phyloP scores from a whole-genome alignment of 768 basidiomycete genomes.

The Termitomyces sp. region DNA sequence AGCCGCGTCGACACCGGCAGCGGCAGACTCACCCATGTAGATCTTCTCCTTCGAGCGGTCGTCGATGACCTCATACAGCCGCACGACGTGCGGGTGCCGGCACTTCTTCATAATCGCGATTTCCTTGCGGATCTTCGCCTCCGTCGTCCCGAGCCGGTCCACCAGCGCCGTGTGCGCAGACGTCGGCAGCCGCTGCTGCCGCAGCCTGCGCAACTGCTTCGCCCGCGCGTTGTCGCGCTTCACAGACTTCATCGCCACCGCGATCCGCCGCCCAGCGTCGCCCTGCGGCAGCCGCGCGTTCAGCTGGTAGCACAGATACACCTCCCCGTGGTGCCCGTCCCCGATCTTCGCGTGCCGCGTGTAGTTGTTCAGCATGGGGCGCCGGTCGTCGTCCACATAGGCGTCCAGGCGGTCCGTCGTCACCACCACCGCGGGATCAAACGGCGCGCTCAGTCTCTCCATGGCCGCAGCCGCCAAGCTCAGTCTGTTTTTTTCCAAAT shows the following conservation, averaged over 20 bases:
- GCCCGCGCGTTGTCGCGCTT: constrained; percentile 67
- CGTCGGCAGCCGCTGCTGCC: constrained; percentile 33
- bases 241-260: constrained; percentile 70
- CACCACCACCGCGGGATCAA: constrained; percentile 41
- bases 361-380: constrained; percentile 80
- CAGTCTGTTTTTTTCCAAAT: constrained; percentile 18
- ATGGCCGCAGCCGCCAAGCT: neutral
- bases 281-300: constrained; percentile 37
- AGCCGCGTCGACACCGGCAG: neutral
- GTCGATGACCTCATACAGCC: constrained; percentile 91
- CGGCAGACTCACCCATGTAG: constrained; percentile 67
- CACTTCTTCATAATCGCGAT: constrained; percentile 99
- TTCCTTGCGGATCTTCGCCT: constrained; percentile 85
- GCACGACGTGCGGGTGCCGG: constrained; percentile 83
- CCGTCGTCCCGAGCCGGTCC: constrained; percentile 65
- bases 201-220: constrained; percentile 31
- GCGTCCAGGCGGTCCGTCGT: constrained; percentile 42
- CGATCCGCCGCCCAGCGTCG: constrained; percentile 38
- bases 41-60: constrained; percentile 84
- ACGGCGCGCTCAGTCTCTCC: constrained; percentile 14
- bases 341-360: constrained; percentile 72
- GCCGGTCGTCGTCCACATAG: constrained; percentile 28
- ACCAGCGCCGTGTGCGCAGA: constrained; percentile 52
- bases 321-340: constrained; percentile 86
- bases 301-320: constrained; percentile 58